Base-by-base conservation (phyloP, 192 early-diverging fungal species). In the Backusella westeae region DNA sequence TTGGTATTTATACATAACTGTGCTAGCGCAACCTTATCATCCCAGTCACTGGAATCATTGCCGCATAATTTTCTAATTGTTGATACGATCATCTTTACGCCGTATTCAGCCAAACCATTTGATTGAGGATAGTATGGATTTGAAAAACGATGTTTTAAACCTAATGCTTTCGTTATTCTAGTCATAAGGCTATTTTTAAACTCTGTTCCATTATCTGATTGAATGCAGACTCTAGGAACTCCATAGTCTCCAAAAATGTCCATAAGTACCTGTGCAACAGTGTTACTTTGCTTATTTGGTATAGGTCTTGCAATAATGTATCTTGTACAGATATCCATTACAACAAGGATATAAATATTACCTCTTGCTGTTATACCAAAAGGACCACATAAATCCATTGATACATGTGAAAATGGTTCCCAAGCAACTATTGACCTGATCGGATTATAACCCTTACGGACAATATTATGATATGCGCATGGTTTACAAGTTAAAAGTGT, bases 381-480 rank as follows among this genome's bases (percentile, higher is more conserved):
- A 36, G 53, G 56, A 3, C 80, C 80, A 8, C 75, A 75, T 3
- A 81, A 36, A 34, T 84, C 80, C 8, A 81, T 79, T 9, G 77
- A 71, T 5, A 73, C 15, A 72, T 78, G 75, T 36, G 80, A 75
- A 23, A 75, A 75, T 41, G 78, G 82, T 35, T 71, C 17, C 17
- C 35, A 26, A 14, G 82, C 72, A 23, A 69, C 52, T 12, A 83
- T 41, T 26, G 78, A 46, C 39, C 26, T 29, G 4, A 83, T 10
- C 0, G 79, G 77, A 35, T 81, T 77, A 63, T 81, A 81, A 7
- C 79, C 78, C 52, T 75, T 77, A 7, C 52, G 65, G 4, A 49
- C 69, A 14, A 80, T 83, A 65, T 83, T 83, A 36, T 68, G 53
- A 0, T 72, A 14, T 66, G 73, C 72, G 53, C 82, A 83, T 34